These are phyloP conservation scores for Alternaria triticimaculans DNA, from an alignment of 2,329 filamentous ascomycete species.

Conservation along the genomic window DNA sequence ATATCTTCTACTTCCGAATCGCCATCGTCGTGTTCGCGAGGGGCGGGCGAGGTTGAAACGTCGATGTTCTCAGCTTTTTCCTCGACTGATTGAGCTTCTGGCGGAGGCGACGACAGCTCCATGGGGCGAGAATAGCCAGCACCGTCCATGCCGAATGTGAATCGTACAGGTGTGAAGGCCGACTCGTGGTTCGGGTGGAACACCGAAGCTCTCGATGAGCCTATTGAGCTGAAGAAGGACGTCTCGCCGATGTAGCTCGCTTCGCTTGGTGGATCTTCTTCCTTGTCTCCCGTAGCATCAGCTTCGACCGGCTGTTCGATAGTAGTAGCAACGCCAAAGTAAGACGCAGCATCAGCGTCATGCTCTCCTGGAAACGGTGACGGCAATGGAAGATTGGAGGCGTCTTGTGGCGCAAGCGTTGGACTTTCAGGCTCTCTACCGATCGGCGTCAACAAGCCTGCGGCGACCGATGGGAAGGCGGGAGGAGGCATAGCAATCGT, in stretches of 20 bases:
- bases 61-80: not conserved
- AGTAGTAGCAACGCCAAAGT: slow-evolving; percentile 31
- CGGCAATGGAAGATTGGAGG: slow-evolving; percentile 46
- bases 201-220: slow-evolving; percentile 29
- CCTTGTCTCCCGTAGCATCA: slow-evolving; percentile 5
- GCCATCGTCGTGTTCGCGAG: not conserved
- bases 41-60: not conserved
- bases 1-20: not conserved
- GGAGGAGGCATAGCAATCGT: slow-evolving; percentile 44
- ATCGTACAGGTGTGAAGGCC: slow-evolving; percentile 45
- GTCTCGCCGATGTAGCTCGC: slow-evolving; percentile 38
- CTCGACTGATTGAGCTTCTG: slow-evolving; percentile 6
- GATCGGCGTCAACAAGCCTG: slow-evolving; percentile 38
- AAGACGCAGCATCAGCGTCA: slow-evolving; percentile 30
- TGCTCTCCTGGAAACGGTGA: slow-evolving; percentile 47
- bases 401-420: slow-evolving; percentile 42
- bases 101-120: slow-evolving; percentile 26
- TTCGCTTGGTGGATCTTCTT: slow-evolving; percentile 21
- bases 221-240: slow-evolving; percentile 45
- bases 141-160: slow-evolving; percentile 46
- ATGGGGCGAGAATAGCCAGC: slow-evolving; percentile 30
- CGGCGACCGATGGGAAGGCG: slow-evolving; percentile 17
- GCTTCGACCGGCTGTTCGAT: slow-evolving; percentile 2
- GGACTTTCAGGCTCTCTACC: slow-evolving; percentile 45
- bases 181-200: slow-evolving; percentile 42